These are phyloP conservation scores for Sugiyamaella novakii DNA, from an alignment of 1,139 yeast species.

Conservation along the genomic window DNA sequence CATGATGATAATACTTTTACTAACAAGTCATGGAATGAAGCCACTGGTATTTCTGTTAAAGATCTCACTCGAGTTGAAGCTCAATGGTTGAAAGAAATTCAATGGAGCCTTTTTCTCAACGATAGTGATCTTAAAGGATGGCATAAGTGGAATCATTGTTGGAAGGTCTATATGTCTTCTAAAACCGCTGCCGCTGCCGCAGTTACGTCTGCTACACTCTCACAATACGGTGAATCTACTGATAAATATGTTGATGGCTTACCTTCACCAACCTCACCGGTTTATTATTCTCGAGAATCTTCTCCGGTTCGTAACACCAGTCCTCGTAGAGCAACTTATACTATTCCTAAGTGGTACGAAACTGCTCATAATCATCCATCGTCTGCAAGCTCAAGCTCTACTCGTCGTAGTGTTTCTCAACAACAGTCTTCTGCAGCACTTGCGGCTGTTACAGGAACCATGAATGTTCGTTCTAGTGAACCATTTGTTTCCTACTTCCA, in stretches of 20 bases:
- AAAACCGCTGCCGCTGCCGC: conserved; percentile 9
- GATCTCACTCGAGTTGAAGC: conserved; percentile 69
- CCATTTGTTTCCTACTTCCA: conserved; percentile 27
- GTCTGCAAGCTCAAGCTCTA: conserved; percentile 15
- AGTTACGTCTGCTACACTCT: conserved; percentile 1
- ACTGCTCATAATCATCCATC: conserved; percentile 21
- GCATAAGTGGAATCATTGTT: conserved; percentile 45
- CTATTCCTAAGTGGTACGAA: conserved; percentile 35
- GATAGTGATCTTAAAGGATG: conserved; percentile 41
- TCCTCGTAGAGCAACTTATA: conserved; percentile 24
- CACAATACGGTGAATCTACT: conserved; percentile 1
- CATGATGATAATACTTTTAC: conserved; percentile 97
- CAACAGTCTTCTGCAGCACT: conserved; percentile 9
- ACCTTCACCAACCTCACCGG: conserved; percentile 15
- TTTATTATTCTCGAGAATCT: conserved; percentile 6
- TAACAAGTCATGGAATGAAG: conserved; percentile 93
- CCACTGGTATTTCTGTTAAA: conserved; percentile 72
- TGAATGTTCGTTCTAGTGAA: background rate
- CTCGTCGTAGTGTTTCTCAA: background rate
- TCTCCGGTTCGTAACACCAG: conserved; percentile 5
- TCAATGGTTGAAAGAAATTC: conserved; percentile 59
- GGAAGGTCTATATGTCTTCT: conserved; percentile 32
- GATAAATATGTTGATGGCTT: conserved; percentile 5
- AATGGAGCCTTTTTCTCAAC: conserved; percentile 41
- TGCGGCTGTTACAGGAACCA: conserved; percentile 3